Percentiles rank a stretch among this genome's conserved stretches.
Evolutionary conservation across 257 asterid genomes (phyloP).

Genomic region (Phtheirospermum japonicum): DNA sequence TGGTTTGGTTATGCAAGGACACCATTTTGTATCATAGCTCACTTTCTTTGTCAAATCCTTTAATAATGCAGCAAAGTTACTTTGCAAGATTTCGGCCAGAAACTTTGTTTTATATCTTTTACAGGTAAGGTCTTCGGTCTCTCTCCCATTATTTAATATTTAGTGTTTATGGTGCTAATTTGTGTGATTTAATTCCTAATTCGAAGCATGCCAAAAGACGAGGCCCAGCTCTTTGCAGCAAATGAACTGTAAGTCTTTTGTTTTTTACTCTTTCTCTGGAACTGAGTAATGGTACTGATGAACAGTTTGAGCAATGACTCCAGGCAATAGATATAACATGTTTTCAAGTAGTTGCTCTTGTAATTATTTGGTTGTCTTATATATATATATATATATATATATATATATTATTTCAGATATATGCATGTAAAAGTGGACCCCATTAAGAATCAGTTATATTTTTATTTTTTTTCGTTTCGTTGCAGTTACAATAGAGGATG

Average conservation of each 20-base stretch:
- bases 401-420: no score
- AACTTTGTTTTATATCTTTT: slow-evolving; percentile 71
- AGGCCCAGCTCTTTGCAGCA: slow-evolving; percentile 84
- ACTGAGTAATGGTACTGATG: no score
- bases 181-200: slow-evolving; percentile 30
- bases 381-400: no score
- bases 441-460: neutral
- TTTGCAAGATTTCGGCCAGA: slow-evolving; percentile 64
- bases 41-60: slow-evolving; percentile 9
- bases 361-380: no score
- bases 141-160: slow-evolving; percentile 3
- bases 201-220: slow-evolving; percentile 89
- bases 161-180: slow-evolving; percentile 29
- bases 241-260: slow-evolving; percentile 87
- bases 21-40: slow-evolving; percentile 1
- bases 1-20: slow-evolving; percentile 19
- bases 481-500: slow-evolving; percentile 73
- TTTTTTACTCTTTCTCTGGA: no score
- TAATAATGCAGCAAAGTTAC: slow-evolving; percentile 52
- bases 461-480: neutral
- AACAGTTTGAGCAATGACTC: no score
- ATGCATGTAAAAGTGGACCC: no score
- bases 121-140: slow-evolving; percentile 45
- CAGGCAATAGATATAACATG: no score
- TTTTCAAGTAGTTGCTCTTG: no score